Conservation (phyloP, 495 filamentous ascomycete species). For the Hypoxylon perforatum region DNA sequence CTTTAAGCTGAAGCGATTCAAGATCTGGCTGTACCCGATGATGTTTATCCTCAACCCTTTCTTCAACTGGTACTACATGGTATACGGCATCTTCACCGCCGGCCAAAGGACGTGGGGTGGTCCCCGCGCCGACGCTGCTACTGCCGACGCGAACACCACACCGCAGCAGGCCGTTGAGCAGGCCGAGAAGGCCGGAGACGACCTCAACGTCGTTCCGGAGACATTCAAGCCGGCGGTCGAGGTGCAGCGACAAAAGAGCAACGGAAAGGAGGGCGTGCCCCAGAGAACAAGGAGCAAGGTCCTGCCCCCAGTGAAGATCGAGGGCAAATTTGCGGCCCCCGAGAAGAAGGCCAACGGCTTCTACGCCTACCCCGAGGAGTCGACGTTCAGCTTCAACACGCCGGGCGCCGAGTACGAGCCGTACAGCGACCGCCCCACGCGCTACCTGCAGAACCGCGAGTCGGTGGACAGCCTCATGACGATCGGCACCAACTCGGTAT, state of each 20-base stretch:
- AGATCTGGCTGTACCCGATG: conserved; percentile 92
- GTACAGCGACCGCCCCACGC: conserved; percentile 49
- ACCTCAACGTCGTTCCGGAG: conserved; percentile 91
- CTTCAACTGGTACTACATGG: conserved; percentile 99
- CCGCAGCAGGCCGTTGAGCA: conserved; percentile 85
- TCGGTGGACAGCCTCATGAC: conserved; percentile 80
- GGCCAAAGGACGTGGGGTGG: conserved; percentile 98
- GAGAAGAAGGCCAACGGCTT: conserved; percentile 70
- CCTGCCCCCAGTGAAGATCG: conserved; percentile 76
- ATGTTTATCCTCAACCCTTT: conserved; percentile 98
- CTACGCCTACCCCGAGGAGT: conserved; percentile 72
- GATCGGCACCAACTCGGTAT: conserved; percentile 72
- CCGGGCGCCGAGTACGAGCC: conserved; percentile 43
- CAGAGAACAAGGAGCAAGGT: conserved; percentile 63
- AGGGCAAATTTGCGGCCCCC: conserved; percentile 75
- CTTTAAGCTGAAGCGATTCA: conserved; percentile 83
- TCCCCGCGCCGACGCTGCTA: conserved; percentile 89
- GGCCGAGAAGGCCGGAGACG: conserved; percentile 83
- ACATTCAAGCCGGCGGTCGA: conserved; percentile 81
- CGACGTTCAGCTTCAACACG: conserved; percentile 60
- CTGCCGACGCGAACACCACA: conserved; percentile 81
- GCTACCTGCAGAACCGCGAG: conserved; percentile 63
- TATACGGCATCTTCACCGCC: conserved; percentile 87
- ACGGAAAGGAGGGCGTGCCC: conserved; percentile 53
- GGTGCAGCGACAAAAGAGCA: conserved; percentile 58